Evolutionary conservation across 2,329 filamentous ascomycete genomes (phyloP), one percentile per base, ranked within the genome.

Genomic region (Graphilbum fragrans): DNA sequence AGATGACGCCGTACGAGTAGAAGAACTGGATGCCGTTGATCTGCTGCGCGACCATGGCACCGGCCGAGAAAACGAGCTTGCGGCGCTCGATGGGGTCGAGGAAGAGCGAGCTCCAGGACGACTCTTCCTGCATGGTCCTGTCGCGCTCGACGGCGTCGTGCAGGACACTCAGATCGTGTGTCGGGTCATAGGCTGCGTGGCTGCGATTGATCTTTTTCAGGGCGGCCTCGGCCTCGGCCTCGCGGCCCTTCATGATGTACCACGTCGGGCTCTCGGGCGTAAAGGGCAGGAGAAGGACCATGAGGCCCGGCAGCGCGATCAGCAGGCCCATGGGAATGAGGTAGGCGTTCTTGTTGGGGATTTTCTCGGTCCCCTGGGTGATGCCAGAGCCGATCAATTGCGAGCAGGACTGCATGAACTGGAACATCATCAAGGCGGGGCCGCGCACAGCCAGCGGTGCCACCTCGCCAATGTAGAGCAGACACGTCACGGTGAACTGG

Each of bases 261-360:
- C 60, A 64, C 16, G 59, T 52, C 2, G 60, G 60, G 3, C 58
- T 60, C 46, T 64, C 61, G 6, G 60, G 60, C 34, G 63, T 57
- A 35, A 62, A 58, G 41, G 60, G 55, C 2, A 65, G 46, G 3
- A 55, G 55, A 19, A 62, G 43, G 4, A 51, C 48, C 43, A 64
- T 46, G 44, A 64, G 45, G 5, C 51, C 48, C 0, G 61, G 60
- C 4, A 63, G 47, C 31, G 63, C 49, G 40, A 62, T 63, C 41
- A 63, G 59, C 12, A 63, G 49, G 2, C 61, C 60, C 22, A 62
- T 55, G 2, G 61, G 60, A 48, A 62, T 60, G 8, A 63, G 56
- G 45, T 62, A 62, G 3, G 59, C 53, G 0, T 58, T 40, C 11
- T 48, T 46, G 40, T 44, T 49, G 8, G 21, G 19, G 40, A 51